Evolutionary conservation across 768 basidiomycete genomes (phyloP).

Genomic region (Hygrocybe coccinea): DNA sequence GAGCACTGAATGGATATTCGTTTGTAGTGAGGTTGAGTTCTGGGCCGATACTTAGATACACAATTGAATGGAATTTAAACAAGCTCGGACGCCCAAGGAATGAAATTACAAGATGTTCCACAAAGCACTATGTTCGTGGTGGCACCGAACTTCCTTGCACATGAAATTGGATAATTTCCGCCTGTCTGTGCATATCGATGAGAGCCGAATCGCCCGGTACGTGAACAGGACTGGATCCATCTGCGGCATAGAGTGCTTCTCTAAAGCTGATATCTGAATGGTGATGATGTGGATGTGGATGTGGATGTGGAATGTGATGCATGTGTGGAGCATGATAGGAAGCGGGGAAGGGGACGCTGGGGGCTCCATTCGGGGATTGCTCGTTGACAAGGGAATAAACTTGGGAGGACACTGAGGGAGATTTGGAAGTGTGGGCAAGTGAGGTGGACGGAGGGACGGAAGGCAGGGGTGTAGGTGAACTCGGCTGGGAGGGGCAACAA

Average conservation of each 20-base stretch:
- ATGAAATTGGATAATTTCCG: slow-evolving; percentile 39
- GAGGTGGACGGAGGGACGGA: slow-evolving; percentile 21
- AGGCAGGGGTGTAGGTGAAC: slow-evolving; percentile 13
- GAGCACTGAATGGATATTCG: not conserved
- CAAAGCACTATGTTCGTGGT: slow-evolving; percentile 13
- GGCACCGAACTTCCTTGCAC: slow-evolving; percentile 31
- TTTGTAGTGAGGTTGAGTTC: too few species aligned
- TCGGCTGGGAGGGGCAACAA: slow-evolving; percentile 11
- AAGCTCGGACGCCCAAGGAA: not conserved
- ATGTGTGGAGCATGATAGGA: slow-evolving; percentile 58
- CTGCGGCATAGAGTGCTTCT: slow-evolving; percentile 34
- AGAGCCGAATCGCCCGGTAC: not conserved
- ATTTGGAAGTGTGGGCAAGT: slow-evolving; percentile 7
- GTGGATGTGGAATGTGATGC: slow-evolving; percentile 79
- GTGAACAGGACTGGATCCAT: slow-evolving; percentile 16
- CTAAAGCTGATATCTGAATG: slow-evolving; percentile 46
- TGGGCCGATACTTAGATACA: too few species aligned
- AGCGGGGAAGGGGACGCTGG: slow-evolving; percentile 46
- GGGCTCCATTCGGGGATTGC: slow-evolving; percentile 27
- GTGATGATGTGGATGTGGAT: slow-evolving; percentile 71
- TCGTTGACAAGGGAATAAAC: slow-evolving; percentile 10
- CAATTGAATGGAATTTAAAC: not conserved
- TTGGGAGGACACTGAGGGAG: not conserved
- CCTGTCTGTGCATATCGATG: slow-evolving; percentile 36
- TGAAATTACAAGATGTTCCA: not conserved